These are phyloP conservation scores for Paragyromitra xinjiangensis DNA, from an alignment of 495 filamentous ascomycete genomes.

Conservation along the genomic window DNA sequence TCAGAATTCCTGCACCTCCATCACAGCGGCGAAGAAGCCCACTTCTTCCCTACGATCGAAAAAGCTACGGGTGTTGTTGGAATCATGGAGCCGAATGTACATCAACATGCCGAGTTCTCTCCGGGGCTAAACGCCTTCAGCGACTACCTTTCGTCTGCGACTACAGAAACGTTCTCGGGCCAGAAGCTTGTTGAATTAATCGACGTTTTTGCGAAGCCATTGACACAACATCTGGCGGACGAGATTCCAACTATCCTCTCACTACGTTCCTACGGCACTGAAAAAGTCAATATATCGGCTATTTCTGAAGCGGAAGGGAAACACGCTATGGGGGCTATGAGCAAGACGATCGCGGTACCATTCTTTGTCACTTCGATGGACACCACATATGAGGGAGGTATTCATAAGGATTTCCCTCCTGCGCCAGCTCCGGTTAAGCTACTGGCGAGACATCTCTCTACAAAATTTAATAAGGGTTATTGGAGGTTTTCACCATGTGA, in stretches of 20 bases:
- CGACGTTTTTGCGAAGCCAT: slow-evolving; percentile 59
- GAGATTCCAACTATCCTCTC: slow-evolving; percentile 60
- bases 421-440: slow-evolving; percentile 57
- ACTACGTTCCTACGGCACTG: slow-evolving; percentile 53
- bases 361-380: slow-evolving; percentile 61
- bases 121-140: slow-evolving; percentile 59
- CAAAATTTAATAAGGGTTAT: slow-evolving; percentile 56
- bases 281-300: slow-evolving; percentile 56
- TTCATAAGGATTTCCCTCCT: slow-evolving; percentile 59
- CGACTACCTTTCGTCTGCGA: slow-evolving; percentile 57
- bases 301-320: slow-evolving; percentile 50
- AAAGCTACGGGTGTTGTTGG: slow-evolving; percentile 58
- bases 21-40: slow-evolving; percentile 61
- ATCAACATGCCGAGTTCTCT: slow-evolving; percentile 63
- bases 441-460: slow-evolving; percentile 49
- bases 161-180: slow-evolving; percentile 58
- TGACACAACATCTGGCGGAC: slow-evolving; percentile 61
- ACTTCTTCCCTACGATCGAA: slow-evolving; percentile 63
- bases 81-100: slow-evolving; percentile 62
- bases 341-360: slow-evolving; percentile 43
- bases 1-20: slow-evolving; percentile 59
- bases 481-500: slow-evolving; percentile 63
- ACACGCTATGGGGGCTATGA: slow-evolving; percentile 54
- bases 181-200: slow-evolving; percentile 59
- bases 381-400: slow-evolving; percentile 59